phyloP scores from a whole-genome alignment of 768 basidiomycete species.

The Lactarius vividus region DNA sequence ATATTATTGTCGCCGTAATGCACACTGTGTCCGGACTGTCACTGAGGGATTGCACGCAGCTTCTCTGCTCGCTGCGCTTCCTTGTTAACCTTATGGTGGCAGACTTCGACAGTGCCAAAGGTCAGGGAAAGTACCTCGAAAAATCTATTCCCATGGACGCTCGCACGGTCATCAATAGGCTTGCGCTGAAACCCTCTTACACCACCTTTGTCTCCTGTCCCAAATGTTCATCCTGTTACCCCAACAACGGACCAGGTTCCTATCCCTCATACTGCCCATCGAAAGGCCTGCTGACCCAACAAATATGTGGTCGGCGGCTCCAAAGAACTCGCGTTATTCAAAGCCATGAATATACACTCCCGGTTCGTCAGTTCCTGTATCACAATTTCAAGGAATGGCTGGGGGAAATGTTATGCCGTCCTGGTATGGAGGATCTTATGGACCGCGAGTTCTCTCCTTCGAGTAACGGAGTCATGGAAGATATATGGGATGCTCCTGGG shows the following conservation, averaged over 20 bases:
- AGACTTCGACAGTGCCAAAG: not conserved
- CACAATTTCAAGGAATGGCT: conserved; percentile 20
- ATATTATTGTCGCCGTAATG: not conserved
- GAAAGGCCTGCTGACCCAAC: not conserved
- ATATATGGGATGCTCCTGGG: conserved; percentile 18
- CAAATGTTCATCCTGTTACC: conserved; percentile 16
- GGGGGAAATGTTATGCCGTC: conserved; percentile 5
- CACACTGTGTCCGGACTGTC: not conserved
- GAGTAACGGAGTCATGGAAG: not conserved
- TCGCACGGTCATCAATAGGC: not conserved
- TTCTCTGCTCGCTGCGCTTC: not conserved
- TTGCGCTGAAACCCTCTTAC: not conserved
- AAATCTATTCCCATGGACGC: not conserved
- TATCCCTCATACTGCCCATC: conserved; percentile 12
- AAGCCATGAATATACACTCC: not conserved
- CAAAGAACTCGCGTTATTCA: not conserved
- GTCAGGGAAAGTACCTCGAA: not conserved
- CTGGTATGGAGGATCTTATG: conserved; percentile 13
- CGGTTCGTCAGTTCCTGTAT: conserved; percentile 7
- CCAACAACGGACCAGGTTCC: not conserved
- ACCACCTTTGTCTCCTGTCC: conserved; percentile 9
- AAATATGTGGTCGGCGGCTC: conserved; percentile 1
- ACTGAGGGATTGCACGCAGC: not conserved
- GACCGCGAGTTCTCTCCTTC: not conserved
- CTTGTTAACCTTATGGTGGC: not conserved